Conservation (phyloP, 768 basidiomycete species). For the Gloeopeniophorella convolvens region DNA sequence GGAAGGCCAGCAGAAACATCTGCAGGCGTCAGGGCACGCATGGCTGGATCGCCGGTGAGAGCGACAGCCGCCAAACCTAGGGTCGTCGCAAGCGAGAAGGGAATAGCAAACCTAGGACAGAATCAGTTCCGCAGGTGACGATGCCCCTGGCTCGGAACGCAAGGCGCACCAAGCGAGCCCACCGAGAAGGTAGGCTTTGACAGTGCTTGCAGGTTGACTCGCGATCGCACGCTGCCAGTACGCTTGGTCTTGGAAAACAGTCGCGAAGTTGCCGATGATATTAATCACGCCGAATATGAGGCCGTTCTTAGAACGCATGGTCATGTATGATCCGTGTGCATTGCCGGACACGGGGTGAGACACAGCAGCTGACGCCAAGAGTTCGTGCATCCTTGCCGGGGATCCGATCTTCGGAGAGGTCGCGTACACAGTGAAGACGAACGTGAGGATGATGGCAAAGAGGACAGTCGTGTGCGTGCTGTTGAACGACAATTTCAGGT, state of each 20-base stretch:
- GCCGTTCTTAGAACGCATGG: conserved; percentile 53
- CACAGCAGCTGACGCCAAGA: conserved; percentile 55
- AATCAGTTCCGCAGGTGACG: background rate
- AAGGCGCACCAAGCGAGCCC: conserved; percentile 71
- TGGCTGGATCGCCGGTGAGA: conserved; percentile 51
- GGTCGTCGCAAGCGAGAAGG: conserved; percentile 80
- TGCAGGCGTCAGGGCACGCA: conserved; percentile 43
- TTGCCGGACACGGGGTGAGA: conserved; percentile 68
- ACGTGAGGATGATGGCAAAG: conserved; percentile 77
- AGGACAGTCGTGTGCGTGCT: conserved; percentile 86
- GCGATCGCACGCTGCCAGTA: conserved; percentile 95
- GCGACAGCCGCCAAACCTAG: conserved; percentile 87
- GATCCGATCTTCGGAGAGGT: conserved; percentile 77
- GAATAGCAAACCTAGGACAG: conserved; percentile 64
- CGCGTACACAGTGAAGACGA: conserved; percentile 75
- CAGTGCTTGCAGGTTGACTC: conserved; percentile 72
- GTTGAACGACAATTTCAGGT: conserved; percentile 2
- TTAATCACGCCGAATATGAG: conserved; percentile 76
- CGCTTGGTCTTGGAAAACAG: conserved; percentile 51
- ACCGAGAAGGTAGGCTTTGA: conserved; percentile 87
- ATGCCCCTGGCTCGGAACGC: background rate
- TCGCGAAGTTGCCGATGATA: conserved; percentile 76
- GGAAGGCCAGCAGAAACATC: conserved; percentile 89
- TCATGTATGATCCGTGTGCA: conserved; percentile 72
- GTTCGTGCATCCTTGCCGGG: conserved; percentile 67